Base-by-base conservation (phyloP, 345 rosid genomes). In the Turritis glabra region DNA sequence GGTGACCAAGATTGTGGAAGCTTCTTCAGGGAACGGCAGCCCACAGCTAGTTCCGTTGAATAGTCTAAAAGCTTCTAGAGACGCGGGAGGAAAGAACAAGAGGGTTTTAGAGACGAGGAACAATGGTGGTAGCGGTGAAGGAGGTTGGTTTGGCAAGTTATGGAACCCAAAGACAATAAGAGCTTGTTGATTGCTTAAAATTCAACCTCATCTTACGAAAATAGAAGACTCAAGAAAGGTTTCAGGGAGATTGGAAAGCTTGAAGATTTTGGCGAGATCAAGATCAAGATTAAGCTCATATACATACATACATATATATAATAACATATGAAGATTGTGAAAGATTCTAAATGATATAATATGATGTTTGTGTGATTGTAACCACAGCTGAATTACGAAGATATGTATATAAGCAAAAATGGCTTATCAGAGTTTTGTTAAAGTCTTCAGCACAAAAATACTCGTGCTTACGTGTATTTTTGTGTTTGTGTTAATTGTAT, bases 1-100 rank as follows among this genome's bases (percentile, higher is more conserved):
- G 94, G 81, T 91, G 72, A 85, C 58, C 37, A 64, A 56, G 74
- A 83, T 91, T 46, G 83, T 73, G 25, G 87, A 83, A 43, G 77
- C 80, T 41, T 78, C 90, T 23, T 48, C 81, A 7, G 87, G 54
- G 44, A 56, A 55, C 0, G 77, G 73, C 69, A 64, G 77, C 52
- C 85, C 84, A 3, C 81, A 64, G 78, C 62, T 54, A 53, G 67
- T 64, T 38, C 86, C 89, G 18, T 54, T 77, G 79, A 85, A 68
- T 77, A 87, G 63, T 67, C 27, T 67, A 29, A 66, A 75, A 35
- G 73, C 64, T 67, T 73, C 84, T 22, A 55, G 53, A 32, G 69
- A 66, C 35, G 7, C 21, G 1, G 55, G 65, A 72, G 55, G 73
- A 47, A 75, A 71, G 41, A 79, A 84, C 55, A 79, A 84, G 75